These are phyloP conservation scores for Pistacia integerrima DNA, from an alignment of 345 rosid genomes.

Conservation along the genomic window DNA sequence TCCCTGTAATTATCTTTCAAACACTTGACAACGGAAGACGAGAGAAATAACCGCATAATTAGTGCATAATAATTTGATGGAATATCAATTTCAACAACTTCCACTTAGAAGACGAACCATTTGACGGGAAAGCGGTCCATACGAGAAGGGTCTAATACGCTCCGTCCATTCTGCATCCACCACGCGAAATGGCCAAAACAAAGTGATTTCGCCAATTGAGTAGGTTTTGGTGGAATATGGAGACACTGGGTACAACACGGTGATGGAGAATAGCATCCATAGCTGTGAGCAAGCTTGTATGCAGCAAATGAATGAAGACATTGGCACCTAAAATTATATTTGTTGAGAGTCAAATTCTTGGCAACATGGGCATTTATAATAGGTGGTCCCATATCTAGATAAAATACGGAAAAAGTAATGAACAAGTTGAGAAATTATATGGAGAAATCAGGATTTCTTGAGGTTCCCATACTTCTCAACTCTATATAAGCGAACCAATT, in stretches of 20 bases:
- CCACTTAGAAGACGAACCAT: not conserved
- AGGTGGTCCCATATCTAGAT: not conserved
- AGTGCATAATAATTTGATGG: no score
- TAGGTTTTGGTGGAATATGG: not conserved
- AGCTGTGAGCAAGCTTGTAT: not conserved
- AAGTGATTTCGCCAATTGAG: not conserved
- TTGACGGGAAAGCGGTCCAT: not conserved
- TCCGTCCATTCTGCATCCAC: not conserved
- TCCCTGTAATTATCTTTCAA: no score
- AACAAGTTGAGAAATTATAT: constrained; percentile 2
- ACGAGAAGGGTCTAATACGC: not conserved
- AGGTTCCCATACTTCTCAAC: constrained; percentile 21
- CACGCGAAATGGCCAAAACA: not conserved
- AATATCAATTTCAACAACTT: not conserved
- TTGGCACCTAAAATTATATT: not conserved
- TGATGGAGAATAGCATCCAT: not conserved
- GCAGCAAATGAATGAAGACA: not conserved
- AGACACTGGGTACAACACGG: not conserved
- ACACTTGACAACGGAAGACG: no score
- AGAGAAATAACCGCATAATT: no score
- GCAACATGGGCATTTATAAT: not conserved
- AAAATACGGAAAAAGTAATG: not conserved
- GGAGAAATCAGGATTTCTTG: not conserved
- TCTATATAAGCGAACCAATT: constrained; percentile 21
- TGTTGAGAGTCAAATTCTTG: constrained; percentile 1